Base-by-base conservation (phyloP, 257 asterid species). In the Nicotiana tabacum region DNA sequence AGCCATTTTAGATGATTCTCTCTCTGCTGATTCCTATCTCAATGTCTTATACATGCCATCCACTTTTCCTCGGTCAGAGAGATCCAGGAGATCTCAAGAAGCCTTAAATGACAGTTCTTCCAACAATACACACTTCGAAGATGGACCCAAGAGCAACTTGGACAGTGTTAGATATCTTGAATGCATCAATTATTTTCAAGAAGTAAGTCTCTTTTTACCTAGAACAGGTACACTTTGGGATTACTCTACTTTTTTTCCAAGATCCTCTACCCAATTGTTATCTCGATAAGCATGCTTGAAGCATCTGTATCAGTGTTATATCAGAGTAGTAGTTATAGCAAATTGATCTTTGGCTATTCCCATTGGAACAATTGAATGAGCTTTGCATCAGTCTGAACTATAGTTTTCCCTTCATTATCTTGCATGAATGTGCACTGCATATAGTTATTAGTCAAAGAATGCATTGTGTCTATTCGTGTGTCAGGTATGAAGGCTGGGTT, bases 21-120 rank as follows among this genome's bases (percentile, higher is more conserved):
- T 96, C 79, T 96, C 99, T 85, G 98, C 99, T 66, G 99, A 96
- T 88, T 96, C 99, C 86, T 96, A 96, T 89, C 98, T 96, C 87
- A 94, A 93, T 84, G 93, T 96, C 80, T 78, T 96, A 82, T 91
- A 94, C 96, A 93, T 96, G 97, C 99, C 99, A 85, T 92, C 98
- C 68, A 91, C 97, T 46, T 93, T 90, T 88, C 98, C 99, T 10
- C 98, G 99, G 70, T 92, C 98, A 77, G 99, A 94, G 90, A 90
- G 97, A 90, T 94, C 96, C 84, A 90, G 97, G 85, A 90, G 91
- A 89, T 90, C 85, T 80, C 94, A 84, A 70, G 95, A 87, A 88
- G 89, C 94, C 66, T 84, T 92, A 30, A 87, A 89, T 84, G 93
- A 92, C 84, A 89, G 83, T 85, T 87, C 93, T 78, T 58, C 86